Base-by-base conservation (phyloP, 305 asterid genomes). In the Fraxinus baroniana region DNA sequence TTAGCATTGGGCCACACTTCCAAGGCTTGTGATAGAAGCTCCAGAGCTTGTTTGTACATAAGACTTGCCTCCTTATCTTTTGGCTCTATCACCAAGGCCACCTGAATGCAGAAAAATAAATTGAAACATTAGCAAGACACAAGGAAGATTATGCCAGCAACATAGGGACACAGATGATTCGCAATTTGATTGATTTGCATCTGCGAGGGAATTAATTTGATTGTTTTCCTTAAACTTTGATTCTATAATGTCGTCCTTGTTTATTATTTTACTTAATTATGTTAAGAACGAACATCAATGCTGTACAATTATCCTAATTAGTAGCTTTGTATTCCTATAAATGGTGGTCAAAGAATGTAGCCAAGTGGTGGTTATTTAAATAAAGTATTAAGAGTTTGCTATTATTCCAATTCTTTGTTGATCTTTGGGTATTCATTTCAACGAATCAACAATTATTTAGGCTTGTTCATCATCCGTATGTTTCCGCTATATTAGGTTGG, bases 1-100 rank as follows among this genome's bases (percentile, higher is more conserved):
- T 97, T 97, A 64, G 99, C 99, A 91, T 88, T 93, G 76, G 99
- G 97, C 99, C 99, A 97, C 89, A 97, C 99, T 85, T 97, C 99
- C 94, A 97, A 87, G 81, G 99, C 99, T 84, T 92, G 96, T 79
- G 99, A 93, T 72, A 97, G 89, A 86, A 97, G 98, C 87, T 94
- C 99, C 88, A 97, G 84, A 79, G 99, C 98, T 91, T 97, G 99
- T 86, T 93, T 93, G 90, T 93, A 97, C 98, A 97, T 95, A 70
- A 95, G 91, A 90, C 93, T 97, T 81, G 98, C 95, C 87, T 97
- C 99, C 91, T 95, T 95, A 84, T 97, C 99, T 91, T 95, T 97
- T 55, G 99, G 98, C 90, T 97, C 99, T 84, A 97, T 97, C 81
- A 97, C 99, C 80, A 97, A 88, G 39, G 99, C 97, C 8, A 97